phyloP scores from a whole-genome alignment of 192 early-diverging fungal genomes.

The Glomus cerebriforme region DNA sequence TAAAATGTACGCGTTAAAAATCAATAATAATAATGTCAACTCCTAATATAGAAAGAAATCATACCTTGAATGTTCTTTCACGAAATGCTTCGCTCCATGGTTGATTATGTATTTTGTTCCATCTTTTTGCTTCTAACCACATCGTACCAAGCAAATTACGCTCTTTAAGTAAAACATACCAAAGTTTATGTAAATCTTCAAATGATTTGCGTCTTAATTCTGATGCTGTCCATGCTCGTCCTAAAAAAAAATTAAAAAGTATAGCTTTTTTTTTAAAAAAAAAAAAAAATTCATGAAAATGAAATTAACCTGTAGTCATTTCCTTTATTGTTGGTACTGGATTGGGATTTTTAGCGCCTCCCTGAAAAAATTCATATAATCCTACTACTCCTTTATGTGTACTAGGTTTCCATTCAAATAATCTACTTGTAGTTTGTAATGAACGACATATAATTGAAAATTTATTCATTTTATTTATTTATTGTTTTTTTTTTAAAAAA shows the following conservation, averaged over 20 bases:
- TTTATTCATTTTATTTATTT: background rate
- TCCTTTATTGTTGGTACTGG: background rate
- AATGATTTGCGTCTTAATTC: conserved; percentile 93
- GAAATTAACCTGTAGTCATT: conserved; percentile 1
- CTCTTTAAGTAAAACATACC: conserved; percentile 88
- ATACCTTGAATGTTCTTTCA: conserved; percentile 7
- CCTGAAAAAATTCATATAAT: conserved; percentile 25
- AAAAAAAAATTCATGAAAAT: background rate
- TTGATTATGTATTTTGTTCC: background rate
- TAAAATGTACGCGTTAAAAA: conserved; percentile 12
- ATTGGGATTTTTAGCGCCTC: background rate
- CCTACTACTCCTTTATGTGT: background rate
- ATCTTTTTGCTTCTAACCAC: conserved; percentile 55
- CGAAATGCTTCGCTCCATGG: background rate
- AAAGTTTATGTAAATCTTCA: conserved; percentile 95
- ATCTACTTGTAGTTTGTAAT: background rate
- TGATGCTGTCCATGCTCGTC: conserved; percentile 85
- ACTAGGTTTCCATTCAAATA: background rate
- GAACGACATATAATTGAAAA: background rate
- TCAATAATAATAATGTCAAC: background rate
- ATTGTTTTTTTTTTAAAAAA: background rate
- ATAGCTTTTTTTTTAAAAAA: background rate
- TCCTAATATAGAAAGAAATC: background rate
- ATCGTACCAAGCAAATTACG: conserved; percentile 80
- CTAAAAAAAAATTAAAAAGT: conserved; percentile 37